Base-by-base conservation (phyloP, 108 stramenopile species). In the Aurantiochytrium sp. region DNA sequence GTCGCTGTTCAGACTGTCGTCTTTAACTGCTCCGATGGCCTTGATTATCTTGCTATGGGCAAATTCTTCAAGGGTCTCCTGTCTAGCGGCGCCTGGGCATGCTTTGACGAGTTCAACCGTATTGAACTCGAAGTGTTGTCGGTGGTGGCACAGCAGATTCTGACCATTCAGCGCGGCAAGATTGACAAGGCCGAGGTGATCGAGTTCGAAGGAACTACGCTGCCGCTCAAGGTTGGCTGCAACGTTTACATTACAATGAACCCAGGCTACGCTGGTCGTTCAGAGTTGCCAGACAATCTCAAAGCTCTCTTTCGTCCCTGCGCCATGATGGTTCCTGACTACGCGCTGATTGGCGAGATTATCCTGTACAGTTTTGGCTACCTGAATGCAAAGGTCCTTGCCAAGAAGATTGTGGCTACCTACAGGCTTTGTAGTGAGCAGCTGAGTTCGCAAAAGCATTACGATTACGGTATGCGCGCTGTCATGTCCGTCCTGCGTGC, bases 251-350 rank as follows among this genome's bases (percentile, higher is more conserved):
- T 95, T 90, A 95, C 95, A 58, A 95, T 95, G 95, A 95, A 95
- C 76, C 95, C 95, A 4, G 95, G 95, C 6, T 95, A 95, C 88
- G 95, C 95, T 23, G 95, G 95, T 1, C 92, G 95, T 21, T 89
- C 92, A 28, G 93, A 92, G 93, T 71, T 93, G 16, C 93, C 92
- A 14, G 92, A 93, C 69, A 92, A 93, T 90, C 59, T 93, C 55
- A 93, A 95, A 90, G 94, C 94, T 6, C 87, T 95, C 8, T 95
- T 94, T 87, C 94, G 95, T 1, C 94, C 95, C 29, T 94, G 94
- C 88, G 95, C 95, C 3, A 95, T 95, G 95, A 95, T 95, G 95
- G 95, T 95, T 3, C 95, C 95, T 18, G 95, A 95, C 90, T 95
- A 95, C 88, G 93, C 91, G 5, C 93, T 95, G 93, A 95, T 95